Conservation (phyloP, 345 rosid genomes). For the Lenwebbia sp. region DNA sequence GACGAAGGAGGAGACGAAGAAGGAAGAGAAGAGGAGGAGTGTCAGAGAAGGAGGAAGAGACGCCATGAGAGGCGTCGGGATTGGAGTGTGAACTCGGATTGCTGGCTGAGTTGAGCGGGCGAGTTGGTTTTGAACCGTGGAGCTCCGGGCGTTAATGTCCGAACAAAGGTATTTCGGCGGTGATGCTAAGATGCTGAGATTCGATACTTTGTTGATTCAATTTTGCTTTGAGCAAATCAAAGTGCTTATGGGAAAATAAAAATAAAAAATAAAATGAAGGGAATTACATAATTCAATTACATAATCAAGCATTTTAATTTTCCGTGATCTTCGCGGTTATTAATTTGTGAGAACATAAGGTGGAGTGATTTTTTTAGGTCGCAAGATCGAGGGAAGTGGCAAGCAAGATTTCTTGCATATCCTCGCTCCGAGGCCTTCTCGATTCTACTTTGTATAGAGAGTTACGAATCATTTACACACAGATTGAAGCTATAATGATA, state of each 20-base stretch:
- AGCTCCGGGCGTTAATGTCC: background rate
- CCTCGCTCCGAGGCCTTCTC: background rate
- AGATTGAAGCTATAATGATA: fast-evolving
- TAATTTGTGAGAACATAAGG: background rate
- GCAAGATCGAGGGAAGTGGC: fast-evolving
- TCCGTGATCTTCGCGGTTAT: no score
- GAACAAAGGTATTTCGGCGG: background rate
- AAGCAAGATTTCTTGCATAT: fast-evolving
- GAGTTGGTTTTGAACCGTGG: background rate
- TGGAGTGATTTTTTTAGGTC: fast-evolving
- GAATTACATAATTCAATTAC: background rate
- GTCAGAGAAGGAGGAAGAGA: background rate
- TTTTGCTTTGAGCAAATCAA: background rate
- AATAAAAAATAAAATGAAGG: background rate
- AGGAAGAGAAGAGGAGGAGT: background rate
- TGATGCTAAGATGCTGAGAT: background rate
- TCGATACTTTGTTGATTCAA: background rate
- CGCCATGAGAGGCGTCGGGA: background rate
- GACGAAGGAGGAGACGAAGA: background rate
- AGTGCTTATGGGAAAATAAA: background rate
- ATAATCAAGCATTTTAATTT: background rate
- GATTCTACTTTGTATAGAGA: background rate
- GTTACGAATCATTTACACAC: fast-evolving
- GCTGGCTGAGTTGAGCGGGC: background rate
- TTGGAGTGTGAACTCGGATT: background rate